These are phyloP conservation scores for Litsea cubeba DNA, from an alignment of 164 flowering plant species.

Conservation along the genomic window DNA sequence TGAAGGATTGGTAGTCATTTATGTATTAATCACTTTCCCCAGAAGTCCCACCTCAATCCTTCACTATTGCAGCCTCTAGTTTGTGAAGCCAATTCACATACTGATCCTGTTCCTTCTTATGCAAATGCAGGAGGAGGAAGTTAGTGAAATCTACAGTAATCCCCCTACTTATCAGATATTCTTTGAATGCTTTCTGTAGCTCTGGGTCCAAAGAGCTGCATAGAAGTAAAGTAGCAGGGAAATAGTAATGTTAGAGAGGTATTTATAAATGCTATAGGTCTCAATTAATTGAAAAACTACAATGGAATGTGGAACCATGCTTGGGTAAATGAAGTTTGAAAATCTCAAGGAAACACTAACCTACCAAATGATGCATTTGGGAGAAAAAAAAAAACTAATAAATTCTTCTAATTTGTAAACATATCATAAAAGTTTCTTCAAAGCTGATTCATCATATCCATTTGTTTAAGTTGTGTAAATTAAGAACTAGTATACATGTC, in stretches of 20 bases:
- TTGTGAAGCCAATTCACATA: constrained; percentile 65
- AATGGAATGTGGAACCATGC: neutral
- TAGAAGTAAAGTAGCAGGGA: neutral
- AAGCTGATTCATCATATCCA: no score
- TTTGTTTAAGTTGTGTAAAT: no score
- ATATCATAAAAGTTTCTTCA: neutral
- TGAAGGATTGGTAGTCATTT: neutral
- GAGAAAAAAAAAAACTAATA: no score
- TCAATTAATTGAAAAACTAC: neutral
- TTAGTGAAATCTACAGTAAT: constrained; percentile 48
- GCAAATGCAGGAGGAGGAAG: constrained; percentile 61
- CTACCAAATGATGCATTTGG: neutral
- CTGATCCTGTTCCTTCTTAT: constrained; percentile 63
- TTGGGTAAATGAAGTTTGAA: neutral
- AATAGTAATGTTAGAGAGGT: neutral
- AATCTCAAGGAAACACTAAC: neutral
- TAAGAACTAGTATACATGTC: no score
- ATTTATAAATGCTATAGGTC: neutral
- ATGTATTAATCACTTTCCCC: neutral
- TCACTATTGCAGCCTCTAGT: constrained; percentile 31
- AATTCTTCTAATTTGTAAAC: neutral
- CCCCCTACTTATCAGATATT: constrained; percentile 49
- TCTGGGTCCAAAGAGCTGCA: constrained; percentile 59
- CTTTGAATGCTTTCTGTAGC: constrained; percentile 52
- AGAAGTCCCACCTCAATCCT: constrained; percentile 1